phyloP scores from a whole-genome alignment of 768 basidiomycete species.

The Peribolospora baueri region DNA sequence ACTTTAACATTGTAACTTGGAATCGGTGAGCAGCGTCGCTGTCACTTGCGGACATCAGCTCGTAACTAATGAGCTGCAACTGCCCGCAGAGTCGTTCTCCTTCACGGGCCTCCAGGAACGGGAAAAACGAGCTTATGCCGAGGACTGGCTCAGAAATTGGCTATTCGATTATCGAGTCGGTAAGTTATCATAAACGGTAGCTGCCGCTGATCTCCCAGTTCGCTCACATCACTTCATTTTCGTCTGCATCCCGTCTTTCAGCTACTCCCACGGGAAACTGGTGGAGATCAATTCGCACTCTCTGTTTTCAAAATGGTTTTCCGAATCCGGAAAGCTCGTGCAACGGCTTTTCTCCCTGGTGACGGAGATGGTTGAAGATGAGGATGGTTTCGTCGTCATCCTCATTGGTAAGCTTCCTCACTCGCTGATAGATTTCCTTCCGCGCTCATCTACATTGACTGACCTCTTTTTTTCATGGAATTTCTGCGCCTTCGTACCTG shows the following conservation, averaged over 20 bases:
- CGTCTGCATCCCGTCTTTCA: conserved; percentile 16
- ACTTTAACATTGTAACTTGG: conserved; percentile 68
- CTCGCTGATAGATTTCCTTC: neutral
- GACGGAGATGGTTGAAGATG: conserved; percentile 74
- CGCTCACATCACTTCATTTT: neutral
- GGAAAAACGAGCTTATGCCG: conserved; percentile 90
- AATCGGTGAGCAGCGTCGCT: conserved; percentile 33
- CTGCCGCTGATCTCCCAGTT: neutral
- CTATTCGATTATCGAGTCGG: conserved; percentile 70
- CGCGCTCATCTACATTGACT: neutral
- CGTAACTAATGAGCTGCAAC: neutral
- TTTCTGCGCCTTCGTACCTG: neutral
- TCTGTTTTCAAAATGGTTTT: conserved; percentile 95
- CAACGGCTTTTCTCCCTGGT: conserved; percentile 75
- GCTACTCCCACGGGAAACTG: conserved; percentile 63
- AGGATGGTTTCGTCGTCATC: conserved; percentile 72
- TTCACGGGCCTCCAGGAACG: conserved; percentile 93
- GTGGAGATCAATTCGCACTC: conserved; percentile 98
- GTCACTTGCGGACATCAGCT: no score
- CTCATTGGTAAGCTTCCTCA: conserved; percentile 42
- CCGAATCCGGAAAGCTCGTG: conserved; percentile 92
- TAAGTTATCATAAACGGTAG: conserved; percentile 16
- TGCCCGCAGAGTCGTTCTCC: conserved; percentile 38
- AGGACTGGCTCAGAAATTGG: conserved; percentile 81
- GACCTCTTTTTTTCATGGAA: no score